Evolutionary conservation across 345 rosid genomes (phyloP).

Genomic region (Pugionium cornutum): DNA sequence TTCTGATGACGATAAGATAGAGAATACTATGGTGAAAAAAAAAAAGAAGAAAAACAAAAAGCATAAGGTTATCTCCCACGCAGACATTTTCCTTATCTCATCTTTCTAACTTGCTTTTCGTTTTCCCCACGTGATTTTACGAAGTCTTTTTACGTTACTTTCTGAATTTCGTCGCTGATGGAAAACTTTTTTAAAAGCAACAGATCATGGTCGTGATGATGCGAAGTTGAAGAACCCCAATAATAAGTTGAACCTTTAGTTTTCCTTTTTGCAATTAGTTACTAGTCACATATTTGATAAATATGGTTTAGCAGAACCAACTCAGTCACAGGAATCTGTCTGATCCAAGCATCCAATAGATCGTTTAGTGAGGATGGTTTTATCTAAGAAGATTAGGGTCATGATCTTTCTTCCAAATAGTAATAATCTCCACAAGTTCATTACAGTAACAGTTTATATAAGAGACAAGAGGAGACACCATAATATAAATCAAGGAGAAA

Average conservation of each 20-base stretch:
- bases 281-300: slow-evolving; percentile 27
- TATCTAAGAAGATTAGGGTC: background rate
- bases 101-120: too few relatives aligned
- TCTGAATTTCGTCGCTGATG: background rate
- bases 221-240: too few relatives aligned
- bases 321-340: slow-evolving; percentile 7
- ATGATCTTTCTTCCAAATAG: background rate
- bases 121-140: background rate
- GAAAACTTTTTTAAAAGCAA: background rate
- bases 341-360: background rate
- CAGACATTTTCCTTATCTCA: too few relatives aligned
- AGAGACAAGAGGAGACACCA: slow-evolving; percentile 23
- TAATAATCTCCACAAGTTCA: too few relatives aligned
- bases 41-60: too few relatives aligned
- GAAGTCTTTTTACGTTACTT: background rate
- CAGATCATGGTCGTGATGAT: too few relatives aligned
- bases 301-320: slow-evolving; percentile 24
- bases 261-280: slow-evolving; percentile 15
- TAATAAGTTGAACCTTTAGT: too few relatives aligned
- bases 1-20: too few relatives aligned
- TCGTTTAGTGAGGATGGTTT: too few relatives aligned
- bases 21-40: too few relatives aligned
- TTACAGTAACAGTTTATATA: background rate
- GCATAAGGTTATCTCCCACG: too few relatives aligned
- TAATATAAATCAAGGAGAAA: background rate